Percentiles rank a stretch among this genome's conserved stretches.
phyloP scores from a whole-genome alignment of 2,329 filamentous ascomycete species.

The Fusarium staphyleae region DNA sequence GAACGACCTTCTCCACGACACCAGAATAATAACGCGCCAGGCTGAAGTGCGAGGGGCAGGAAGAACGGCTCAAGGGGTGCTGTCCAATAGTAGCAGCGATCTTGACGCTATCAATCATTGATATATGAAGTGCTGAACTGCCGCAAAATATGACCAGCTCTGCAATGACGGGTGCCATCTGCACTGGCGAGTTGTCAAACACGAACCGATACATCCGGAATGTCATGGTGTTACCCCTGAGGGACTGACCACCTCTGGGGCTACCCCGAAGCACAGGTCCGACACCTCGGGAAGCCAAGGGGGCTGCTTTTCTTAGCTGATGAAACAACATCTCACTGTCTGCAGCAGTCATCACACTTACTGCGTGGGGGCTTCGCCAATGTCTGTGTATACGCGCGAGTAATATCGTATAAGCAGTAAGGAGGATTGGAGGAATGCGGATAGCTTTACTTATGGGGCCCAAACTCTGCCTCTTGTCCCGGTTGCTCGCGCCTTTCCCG shows the following conservation, averaged over 20 bases:
- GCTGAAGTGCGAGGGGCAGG: neutral
- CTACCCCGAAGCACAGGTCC: slow-evolving; percentile 21
- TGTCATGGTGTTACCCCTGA: slow-evolving; percentile 21
- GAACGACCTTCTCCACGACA: slow-evolving; percentile 29
- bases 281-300: slow-evolving; percentile 23
- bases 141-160: neutral
- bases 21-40: slow-evolving; percentile 1
- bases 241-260: slow-evolving; percentile 18
- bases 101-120: slow-evolving; percentile 1
- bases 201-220: slow-evolving; percentile 2
- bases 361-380: slow-evolving; percentile 13
- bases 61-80: slow-evolving; percentile 13
- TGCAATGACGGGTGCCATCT: neutral
- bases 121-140: neutral
- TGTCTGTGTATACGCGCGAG: neutral
- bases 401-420: neutral
- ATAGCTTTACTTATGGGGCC: slow-evolving; percentile 1
- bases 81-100: slow-evolving; percentile 4
- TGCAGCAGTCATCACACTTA: slow-evolving; percentile 7
- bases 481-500: slow-evolving; percentile 4
- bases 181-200: slow-evolving; percentile 14
- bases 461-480: slow-evolving; percentile 4
- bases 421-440: slow-evolving; percentile 32
- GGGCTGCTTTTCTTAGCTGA: slow-evolving; percentile 15
- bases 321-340: slow-evolving; percentile 28